Evolutionary conservation across 495 filamentous ascomycete species (phyloP), one percentile per base, ranked within the genome.

Genomic region (Rhizodiscina lignyota): DNA sequence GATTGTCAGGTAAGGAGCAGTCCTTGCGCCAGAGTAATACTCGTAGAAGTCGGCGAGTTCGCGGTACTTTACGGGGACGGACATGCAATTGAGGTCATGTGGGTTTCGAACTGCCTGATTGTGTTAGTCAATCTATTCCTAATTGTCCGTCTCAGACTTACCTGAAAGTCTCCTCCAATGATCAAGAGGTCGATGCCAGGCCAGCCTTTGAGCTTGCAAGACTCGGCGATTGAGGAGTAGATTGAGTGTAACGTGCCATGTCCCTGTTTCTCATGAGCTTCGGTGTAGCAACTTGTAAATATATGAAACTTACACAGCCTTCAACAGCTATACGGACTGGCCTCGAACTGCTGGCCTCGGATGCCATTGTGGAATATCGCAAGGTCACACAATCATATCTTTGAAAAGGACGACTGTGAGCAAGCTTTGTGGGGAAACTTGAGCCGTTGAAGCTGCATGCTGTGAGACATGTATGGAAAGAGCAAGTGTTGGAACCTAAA

Each of bases 221-320:
- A 57, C 24, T 59, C 59, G 13, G 67, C 55, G 18, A 91, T 66
- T 5, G 79, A 74, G 0, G 78, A 68, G 50, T 97, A 97, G 36
- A 97, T 94, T 18, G 79, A 78, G 44, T 94, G 64, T 23, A 97
- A 69, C 6, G 77, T 79, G 22, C 89, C 89, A 56, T 97, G 89
- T 30, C 84, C 89, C 84, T 87, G 20, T 18, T 8, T 37, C 24
- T 33, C 21, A 5, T 21, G 11, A 10, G 37, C 36, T 39, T 33
- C 18, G 36, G 41, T 23, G 41, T 41, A 33, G 50, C 40, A 54
- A 29, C 29, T 35, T 39, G 21, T 31, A 37, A 26, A 30, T 19
- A 13, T 22, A 18, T 30, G 32, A 18, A 18, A 56, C 77, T 59
- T 62, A 91, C 82, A 55, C 85, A 94, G 39, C 85, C 85, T 59